A percentile compares a stretch with the other conserved stretches of the same genome.
These are phyloP conservation scores for Paramecium caudatum DNA, from an alignment of 73 alveolate genomes.

Conservation along the genomic window DNA sequence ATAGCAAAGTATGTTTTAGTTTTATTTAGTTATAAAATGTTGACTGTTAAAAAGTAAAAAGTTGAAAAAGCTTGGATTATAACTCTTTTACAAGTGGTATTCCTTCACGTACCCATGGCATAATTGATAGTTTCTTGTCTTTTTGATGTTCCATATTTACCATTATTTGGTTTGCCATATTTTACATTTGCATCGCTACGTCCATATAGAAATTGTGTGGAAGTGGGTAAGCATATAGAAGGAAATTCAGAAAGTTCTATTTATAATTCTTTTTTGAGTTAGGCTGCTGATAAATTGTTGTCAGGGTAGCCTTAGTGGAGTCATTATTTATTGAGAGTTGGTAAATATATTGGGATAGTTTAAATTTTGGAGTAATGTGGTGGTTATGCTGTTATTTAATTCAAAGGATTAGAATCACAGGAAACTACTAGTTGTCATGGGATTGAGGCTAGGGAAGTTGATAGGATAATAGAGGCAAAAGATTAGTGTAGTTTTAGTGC, in stretches of 20 bases:
- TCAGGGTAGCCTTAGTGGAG: slow-evolving; percentile 9
- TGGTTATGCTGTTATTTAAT: slow-evolving; percentile 67
- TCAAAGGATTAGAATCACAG: slow-evolving; percentile 75
- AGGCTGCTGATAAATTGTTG: not conserved
- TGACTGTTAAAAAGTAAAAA: slow-evolving; percentile 25
- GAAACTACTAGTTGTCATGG: slow-evolving; percentile 77
- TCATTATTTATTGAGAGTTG: slow-evolving; percentile 69
- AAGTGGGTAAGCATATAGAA: slow-evolving; percentile 18
- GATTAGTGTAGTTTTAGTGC: slow-evolving; percentile 20
- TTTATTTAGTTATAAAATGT: slow-evolving; percentile 8
- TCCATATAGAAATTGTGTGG: slow-evolving; percentile 59
- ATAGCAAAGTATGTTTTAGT: slow-evolving; percentile 37
- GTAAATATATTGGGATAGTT: slow-evolving; percentile 64
- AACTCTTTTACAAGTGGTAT: not conserved
- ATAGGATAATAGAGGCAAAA: slow-evolving; percentile 62
- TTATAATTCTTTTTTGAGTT: slow-evolving; percentile 27
- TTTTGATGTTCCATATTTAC: slow-evolving; percentile 70
- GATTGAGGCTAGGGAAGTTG: slow-evolving; percentile 71
- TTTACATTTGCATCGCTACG: slow-evolving; percentile 60
- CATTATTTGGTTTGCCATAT: slow-evolving; percentile 69
- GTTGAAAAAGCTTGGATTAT: not conserved
- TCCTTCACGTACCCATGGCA: slow-evolving; percentile 6
- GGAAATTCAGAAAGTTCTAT: slow-evolving; percentile 54
- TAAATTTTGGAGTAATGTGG: slow-evolving; percentile 69
- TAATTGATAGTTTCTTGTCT: slow-evolving; percentile 9